A percentile compares a stretch with the other conserved stretches of the same genome.
Evolutionary conservation across 208 protist species (phyloP).

Genomic region (Trypanosoma avium): DNA sequence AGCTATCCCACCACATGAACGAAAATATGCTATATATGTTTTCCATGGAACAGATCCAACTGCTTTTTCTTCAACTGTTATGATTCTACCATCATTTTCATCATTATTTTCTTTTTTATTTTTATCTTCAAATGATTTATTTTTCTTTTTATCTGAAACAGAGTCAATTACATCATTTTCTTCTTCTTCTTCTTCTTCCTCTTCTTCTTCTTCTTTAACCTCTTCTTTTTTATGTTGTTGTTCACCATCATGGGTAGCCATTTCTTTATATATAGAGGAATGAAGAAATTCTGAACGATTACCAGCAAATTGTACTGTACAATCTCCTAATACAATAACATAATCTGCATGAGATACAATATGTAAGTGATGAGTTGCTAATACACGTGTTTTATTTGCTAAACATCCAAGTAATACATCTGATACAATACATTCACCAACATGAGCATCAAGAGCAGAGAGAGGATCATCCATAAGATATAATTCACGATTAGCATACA

Average conservation of each 20-base stretch:
- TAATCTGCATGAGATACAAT: conserved; percentile 72
- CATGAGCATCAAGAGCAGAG: conserved; percentile 90
- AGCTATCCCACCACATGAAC: conserved; percentile 30
- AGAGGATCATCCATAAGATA: conserved; percentile 94
- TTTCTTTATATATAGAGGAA: conserved; percentile 40
- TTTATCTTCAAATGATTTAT: not conserved
- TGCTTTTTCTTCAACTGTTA: conserved; percentile 50
- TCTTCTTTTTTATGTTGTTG: not conserved
- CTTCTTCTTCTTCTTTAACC: not conserved
- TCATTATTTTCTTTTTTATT: not conserved
- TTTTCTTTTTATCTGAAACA: not conserved
- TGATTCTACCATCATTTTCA: conserved; percentile 24
- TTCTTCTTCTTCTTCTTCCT: conserved; percentile 4
- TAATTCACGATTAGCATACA: conserved; percentile 84
- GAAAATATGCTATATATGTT: conserved; percentile 47
- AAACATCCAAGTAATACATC: conserved; percentile 66
- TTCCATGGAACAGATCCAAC: conserved; percentile 36
- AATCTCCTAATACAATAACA: conserved; percentile 81
- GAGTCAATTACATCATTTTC: not conserved
- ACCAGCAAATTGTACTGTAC: conserved; percentile 51
- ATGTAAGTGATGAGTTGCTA: conserved; percentile 96
- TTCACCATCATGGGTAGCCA: conserved; percentile 30
- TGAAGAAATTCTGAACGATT: conserved; percentile 28
- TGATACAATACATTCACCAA: conserved; percentile 50
- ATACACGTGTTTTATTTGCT: conserved; percentile 76